Evolutionary conservation across 345 rosid genomes (phyloP).

Genomic region (Excoecaria agallocha): DNA sequence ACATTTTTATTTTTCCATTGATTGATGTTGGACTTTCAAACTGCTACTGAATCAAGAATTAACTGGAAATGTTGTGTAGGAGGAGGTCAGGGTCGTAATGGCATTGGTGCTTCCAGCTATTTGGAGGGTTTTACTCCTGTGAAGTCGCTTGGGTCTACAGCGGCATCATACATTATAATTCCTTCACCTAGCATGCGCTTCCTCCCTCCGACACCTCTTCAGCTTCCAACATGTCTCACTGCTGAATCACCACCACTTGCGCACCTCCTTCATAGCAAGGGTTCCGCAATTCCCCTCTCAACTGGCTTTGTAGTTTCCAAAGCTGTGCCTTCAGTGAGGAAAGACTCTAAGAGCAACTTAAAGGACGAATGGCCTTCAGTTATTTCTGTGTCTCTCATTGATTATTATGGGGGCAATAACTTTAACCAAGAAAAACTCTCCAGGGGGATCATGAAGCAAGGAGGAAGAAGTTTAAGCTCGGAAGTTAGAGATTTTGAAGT

Average conservation of each 20-base stretch:
- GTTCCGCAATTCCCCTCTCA: constrained; percentile 77
- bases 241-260: constrained; percentile 99
- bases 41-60: neutral
- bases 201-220: constrained; percentile 87
- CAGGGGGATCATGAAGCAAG: constrained; percentile 56
- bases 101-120: constrained; percentile 49
- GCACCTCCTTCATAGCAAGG: constrained; percentile 98
- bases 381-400: constrained; percentile 81
- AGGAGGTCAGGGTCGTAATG: constrained; percentile 56
- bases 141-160: constrained; percentile 78
- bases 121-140: constrained; percentile 93
- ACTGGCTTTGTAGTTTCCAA: constrained; percentile 90
- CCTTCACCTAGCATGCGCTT: constrained; percentile 97
- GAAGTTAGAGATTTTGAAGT: constrained; percentile 74
- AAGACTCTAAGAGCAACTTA: constrained; percentile 56
- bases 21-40: neutral
- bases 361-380: constrained; percentile 96
- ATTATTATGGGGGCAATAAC: constrained; percentile 73
- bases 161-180: constrained; percentile 78
- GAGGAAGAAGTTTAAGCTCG: constrained; percentile 47
- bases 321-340: constrained; percentile 86
- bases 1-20: neutral
- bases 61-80: constrained; percentile 36
- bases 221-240: constrained; percentile 88
- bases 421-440: constrained; percentile 46